Evolutionary conservation across 495 filamentous ascomycete genomes (phyloP), one percentile per base, ranked within the genome.

Genomic region (Cairneyella variabilis): DNA sequence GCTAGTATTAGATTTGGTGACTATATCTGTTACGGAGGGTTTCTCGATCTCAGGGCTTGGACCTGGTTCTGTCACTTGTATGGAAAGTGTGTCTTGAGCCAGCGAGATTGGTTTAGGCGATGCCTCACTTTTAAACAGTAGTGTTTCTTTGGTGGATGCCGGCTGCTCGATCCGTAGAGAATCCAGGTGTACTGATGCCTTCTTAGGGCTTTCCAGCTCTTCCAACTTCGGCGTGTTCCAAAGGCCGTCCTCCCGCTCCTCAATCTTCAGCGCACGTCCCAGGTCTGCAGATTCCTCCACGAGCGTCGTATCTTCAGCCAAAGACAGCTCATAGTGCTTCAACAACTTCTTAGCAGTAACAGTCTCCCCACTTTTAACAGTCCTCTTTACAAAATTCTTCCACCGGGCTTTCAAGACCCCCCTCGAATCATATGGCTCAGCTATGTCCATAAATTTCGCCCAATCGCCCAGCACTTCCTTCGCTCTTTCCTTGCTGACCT

Each of bases 391-490:
- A 34, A 37, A 11, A 10, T 54, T 18, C 17, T 8, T 54, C 42
- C 42, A 54, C 27, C 6, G 11, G 27, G 2, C n/a, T 48, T 37
- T 54, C n/a, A 54, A 47, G 3, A 5, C 18, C 23, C 42, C 40
- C 12, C 7, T 20, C 23, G 26, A 23, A 46, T 47, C 42, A 23
- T 54, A 54, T 39, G 42, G 51, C 51, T 37, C 22, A 18, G 51
- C 51, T 46, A 10, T 47, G 46, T 54, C 27, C 40, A 54, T 54
- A 38, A 54, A 54, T 6, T 54, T 26, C 10, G 42, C 51, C 51
- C 42, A 54, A 23, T 54, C 41, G n/a, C 40, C 51, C 40, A 54
- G 8, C 11, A 54, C 41, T 18, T 54, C 7, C 27, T 32, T n/a
- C 8, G 42, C 40, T 34, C 42, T 41, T 37, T 54, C 40, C 32